Evolutionary conservation across 106 monocot species (phyloP).

Genomic region (Apostasia shenzhenica): DNA sequence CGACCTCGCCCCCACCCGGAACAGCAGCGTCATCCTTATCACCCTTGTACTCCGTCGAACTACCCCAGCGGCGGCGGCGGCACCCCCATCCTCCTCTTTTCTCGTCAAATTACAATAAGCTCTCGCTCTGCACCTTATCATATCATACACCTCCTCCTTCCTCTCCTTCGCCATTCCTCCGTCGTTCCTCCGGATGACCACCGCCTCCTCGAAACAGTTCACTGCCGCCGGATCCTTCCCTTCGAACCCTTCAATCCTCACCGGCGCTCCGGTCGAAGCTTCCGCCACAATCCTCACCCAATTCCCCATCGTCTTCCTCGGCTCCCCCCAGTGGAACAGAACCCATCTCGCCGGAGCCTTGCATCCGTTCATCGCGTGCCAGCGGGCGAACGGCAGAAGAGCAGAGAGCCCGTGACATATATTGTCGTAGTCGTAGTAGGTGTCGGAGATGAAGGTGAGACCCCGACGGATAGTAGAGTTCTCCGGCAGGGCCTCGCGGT

Average conservation of each 20-base stretch:
- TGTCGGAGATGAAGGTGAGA: conserved; percentile 33
- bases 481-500: conserved; percentile 8
- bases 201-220: conserved; percentile 55
- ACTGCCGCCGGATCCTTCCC: not conserved
- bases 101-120: conserved; percentile 32
- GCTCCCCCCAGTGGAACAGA: conserved; percentile 38
- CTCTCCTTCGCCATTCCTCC: conserved; percentile 23
- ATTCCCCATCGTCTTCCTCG: conserved; percentile 13
- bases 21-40: conserved; percentile 36
- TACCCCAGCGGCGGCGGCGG: too few relatives aligned
- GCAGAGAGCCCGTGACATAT: conserved; percentile 37
- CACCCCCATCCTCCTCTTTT: not conserved
- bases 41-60: not conserved
- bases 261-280: conserved; percentile 14
- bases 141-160: conserved; percentile 32
- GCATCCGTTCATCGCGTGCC: conserved; percentile 23
- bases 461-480: conserved; percentile 14
- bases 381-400: conserved; percentile 25
- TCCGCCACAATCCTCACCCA: conserved; percentile 30
- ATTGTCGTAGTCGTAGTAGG: conserved; percentile 42
- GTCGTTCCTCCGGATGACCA: conserved; percentile 62
- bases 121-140: conserved; percentile 71
- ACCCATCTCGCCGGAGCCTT: conserved; percentile 29
- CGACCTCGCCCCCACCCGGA: conserved; percentile 46
- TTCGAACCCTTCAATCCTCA: conserved; percentile 12